Percentiles rank a stretch among this genome's conserved stretches.
phyloP scores from a whole-genome alignment of 2,329 filamentous ascomycete genomes.

The Cladosporium sp. region DNA sequence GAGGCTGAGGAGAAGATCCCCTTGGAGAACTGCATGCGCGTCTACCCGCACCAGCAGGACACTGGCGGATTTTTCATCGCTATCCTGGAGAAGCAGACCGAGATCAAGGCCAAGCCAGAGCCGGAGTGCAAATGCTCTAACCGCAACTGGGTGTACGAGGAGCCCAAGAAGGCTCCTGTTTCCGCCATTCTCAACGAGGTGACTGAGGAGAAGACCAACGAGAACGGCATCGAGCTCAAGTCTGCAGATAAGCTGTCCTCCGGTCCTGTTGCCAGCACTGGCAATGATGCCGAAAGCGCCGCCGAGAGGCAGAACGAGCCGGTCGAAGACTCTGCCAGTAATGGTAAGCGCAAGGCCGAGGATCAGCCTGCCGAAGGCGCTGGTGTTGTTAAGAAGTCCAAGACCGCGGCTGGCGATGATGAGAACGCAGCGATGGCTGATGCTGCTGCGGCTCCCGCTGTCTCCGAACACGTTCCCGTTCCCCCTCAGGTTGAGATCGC shows the following conservation, averaged over 20 bases:
- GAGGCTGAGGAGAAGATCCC: conserved; percentile 59
- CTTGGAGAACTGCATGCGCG: conserved; percentile 83
- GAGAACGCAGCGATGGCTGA: conserved; percentile 15
- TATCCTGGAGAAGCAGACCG: conserved; percentile 83
- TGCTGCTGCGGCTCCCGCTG: conserved; percentile 16
- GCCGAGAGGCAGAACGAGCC: conserved; percentile 17
- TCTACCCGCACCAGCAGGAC: conserved; percentile 93
- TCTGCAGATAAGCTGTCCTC: conserved; percentile 13
- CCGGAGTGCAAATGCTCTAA: conserved; percentile 45
- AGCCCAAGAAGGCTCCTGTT: conserved; percentile 22
- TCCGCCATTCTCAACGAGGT: conserved; percentile 40
- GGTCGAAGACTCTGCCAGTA: not conserved
- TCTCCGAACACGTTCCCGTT: not conserved
- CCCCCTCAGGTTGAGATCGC: not conserved
- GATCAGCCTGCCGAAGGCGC: conserved; percentile 12
- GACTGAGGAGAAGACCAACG: conserved; percentile 10
- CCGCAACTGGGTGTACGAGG: conserved; percentile 27
- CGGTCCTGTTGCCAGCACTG: conserved; percentile 10
- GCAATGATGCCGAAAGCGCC: conserved; percentile 4
- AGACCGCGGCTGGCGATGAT: conserved; percentile 10
- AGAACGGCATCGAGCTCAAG: conserved; percentile 8
- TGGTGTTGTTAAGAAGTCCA: conserved; percentile 12
- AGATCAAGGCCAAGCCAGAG: conserved; percentile 75
- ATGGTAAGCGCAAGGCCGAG: conserved; percentile 13
- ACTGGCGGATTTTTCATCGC: conserved; percentile 98